Evolutionary conservation across 2,329 filamentous ascomycete genomes (phyloP).

Genomic region (Exophiala xenobiotica): DNA sequence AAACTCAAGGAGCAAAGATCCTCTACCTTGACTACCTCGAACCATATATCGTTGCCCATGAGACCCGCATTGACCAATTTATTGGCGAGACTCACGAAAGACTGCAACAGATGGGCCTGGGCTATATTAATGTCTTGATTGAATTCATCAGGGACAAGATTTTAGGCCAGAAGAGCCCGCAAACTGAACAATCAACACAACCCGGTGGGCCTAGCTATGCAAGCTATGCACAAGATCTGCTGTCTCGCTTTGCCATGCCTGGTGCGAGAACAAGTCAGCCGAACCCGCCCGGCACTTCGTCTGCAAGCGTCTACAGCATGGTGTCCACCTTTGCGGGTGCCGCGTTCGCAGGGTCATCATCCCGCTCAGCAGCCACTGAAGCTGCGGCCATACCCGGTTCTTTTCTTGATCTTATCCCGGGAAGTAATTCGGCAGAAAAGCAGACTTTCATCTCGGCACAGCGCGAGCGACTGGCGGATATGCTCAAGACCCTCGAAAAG

Average conservation of each 20-base stretch:
- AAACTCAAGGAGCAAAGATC: slow-evolving; percentile 86
- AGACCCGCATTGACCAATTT: slow-evolving; percentile 83
- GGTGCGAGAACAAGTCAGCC: slow-evolving; percentile 58
- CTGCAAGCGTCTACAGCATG: slow-evolving; percentile 72
- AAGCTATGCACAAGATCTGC: slow-evolving; percentile 73
- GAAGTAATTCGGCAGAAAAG: slow-evolving; percentile 58
- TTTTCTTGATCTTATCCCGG: slow-evolving; percentile 68
- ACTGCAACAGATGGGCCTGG: slow-evolving; percentile 71
- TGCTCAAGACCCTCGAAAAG: slow-evolving; percentile 74
- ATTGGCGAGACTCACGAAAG: slow-evolving; percentile 79
- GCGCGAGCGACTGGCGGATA: slow-evolving; percentile 70
- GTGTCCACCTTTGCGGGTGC: slow-evolving; percentile 71
- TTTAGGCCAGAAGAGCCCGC: slow-evolving; percentile 70
- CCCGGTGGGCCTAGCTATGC: slow-evolving; percentile 34
- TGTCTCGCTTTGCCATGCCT: slow-evolving; percentile 84
- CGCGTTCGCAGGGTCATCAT: slow-evolving; percentile 39
- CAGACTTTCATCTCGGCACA: slow-evolving; percentile 75
- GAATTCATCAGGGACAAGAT: slow-evolving; percentile 72
- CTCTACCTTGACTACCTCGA: slow-evolving; percentile 84
- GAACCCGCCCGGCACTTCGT: slow-evolving; percentile 34
- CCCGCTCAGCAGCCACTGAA: slow-evolving; percentile 20
- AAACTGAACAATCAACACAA: slow-evolving; percentile 39
- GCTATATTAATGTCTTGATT: slow-evolving; percentile 70
- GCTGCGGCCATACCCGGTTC: slow-evolving; percentile 43
- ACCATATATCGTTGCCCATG: slow-evolving; percentile 84